A percentile compares a stretch with the other conserved stretches of the same genome.
phyloP scores from a whole-genome alignment of 129 eudicot species.

The Helichrysum umbraculigerum region DNA sequence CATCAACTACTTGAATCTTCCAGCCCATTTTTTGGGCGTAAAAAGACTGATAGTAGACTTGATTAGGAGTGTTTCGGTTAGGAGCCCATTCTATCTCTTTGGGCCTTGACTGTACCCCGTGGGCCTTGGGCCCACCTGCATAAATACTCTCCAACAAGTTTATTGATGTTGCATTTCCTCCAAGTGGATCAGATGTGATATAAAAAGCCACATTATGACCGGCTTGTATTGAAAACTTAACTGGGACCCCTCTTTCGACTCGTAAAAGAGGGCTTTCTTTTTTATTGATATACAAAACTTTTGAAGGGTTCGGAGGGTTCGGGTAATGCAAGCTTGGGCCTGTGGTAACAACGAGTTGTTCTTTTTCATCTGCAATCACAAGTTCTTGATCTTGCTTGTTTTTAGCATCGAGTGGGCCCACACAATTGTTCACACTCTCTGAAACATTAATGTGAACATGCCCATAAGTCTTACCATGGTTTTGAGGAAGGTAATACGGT shows the following conservation, averaged over 20 bases:
- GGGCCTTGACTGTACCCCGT: slow-evolving; percentile 88
- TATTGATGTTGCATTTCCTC: slow-evolving; percentile 86
- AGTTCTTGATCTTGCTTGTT: slow-evolving; percentile 88
- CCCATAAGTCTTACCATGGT: slow-evolving; percentile 80
- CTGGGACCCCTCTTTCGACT: slow-evolving; percentile 88
- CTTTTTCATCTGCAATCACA: slow-evolving; percentile 64
- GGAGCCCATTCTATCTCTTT: slow-evolving; percentile 76
- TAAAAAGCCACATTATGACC: slow-evolving; percentile 94
- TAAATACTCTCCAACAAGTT: slow-evolving; percentile 64
- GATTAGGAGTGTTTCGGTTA: slow-evolving; percentile 79
- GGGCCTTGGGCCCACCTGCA: slow-evolving; percentile 71
- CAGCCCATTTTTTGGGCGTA: slow-evolving; percentile 84
- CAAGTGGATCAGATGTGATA: slow-evolving; percentile 85
- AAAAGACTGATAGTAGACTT: slow-evolving; percentile 78
- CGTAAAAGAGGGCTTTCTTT: slow-evolving; percentile 84
- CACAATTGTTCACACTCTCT: slow-evolving; percentile 63
- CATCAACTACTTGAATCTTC: slow-evolving; percentile 94
- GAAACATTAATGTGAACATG: slow-evolving; percentile 69
- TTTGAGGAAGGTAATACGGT: slow-evolving; percentile 81
- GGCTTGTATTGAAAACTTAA: slow-evolving; percentile 86
- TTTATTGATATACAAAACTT: slow-evolving; percentile 82
- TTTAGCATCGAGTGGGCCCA: slow-evolving; percentile 88
- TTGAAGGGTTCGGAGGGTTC: slow-evolving; percentile 91
- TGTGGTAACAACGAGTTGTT: slow-evolving; percentile 66
- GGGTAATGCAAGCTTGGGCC: slow-evolving; percentile 83